phyloP scores from a whole-genome alignment of 495 filamentous ascomycete genomes.

The Neurospora discreta region DNA sequence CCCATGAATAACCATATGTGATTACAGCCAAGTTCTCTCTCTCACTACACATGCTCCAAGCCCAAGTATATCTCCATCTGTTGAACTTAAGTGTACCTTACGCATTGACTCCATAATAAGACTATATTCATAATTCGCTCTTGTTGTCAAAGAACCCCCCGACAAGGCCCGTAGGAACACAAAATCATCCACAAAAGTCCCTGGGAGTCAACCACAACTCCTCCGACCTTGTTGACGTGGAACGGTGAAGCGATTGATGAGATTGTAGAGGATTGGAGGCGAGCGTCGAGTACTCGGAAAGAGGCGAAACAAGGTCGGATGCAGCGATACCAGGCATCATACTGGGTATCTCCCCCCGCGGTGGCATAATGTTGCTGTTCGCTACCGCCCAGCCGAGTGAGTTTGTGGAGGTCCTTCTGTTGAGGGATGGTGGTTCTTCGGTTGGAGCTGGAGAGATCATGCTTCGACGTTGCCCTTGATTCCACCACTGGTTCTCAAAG shows the following conservation, averaged over 20 bases:
- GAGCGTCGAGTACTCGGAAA: not conserved
- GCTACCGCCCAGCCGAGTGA: conserved; percentile 11
- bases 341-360: not conserved
- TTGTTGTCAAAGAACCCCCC: too few species aligned
- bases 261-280: not conserved
- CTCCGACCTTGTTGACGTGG: conserved; percentile 19
- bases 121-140: too few species aligned
- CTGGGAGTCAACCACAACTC: conserved; percentile 16
- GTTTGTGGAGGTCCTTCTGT: not conserved
- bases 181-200: not conserved
- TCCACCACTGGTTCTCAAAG: conserved; percentile 42
- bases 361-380: not conserved
- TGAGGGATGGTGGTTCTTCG: not conserved
- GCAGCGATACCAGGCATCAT: not conserved
- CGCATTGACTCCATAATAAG: too few species aligned
- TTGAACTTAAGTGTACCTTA: not conserved
- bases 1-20: not conserved
- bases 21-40: not conserved
- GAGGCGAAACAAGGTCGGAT: conserved; percentile 3
- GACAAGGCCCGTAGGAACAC: too few species aligned
- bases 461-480: conserved; percentile 26
- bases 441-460: not conserved
- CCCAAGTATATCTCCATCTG: not conserved
- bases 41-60: not conserved
- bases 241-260: conserved; percentile 11